phyloP scores from a whole-genome alignment of 2,329 filamentous ascomycete genomes.

The Talaromyces rugulosus region DNA sequence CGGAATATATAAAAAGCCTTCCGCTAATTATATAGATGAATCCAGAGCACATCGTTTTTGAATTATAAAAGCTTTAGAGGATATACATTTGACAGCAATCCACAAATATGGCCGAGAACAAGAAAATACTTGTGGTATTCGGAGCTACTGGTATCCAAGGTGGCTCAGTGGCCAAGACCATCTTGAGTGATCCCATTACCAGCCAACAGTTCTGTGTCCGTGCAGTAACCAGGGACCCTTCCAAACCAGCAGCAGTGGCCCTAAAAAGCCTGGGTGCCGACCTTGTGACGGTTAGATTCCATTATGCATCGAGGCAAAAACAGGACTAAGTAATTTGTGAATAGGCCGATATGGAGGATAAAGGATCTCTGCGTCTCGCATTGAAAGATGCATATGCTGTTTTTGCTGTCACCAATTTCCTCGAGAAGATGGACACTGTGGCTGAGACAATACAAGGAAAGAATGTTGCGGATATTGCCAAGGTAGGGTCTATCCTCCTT shows the following conservation, averaged over 20 bases:
- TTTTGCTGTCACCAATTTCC: slow-evolving; percentile 44
- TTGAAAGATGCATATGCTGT: slow-evolving; percentile 47
- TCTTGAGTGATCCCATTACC: slow-evolving; percentile 43
- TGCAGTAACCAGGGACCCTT: slow-evolving; percentile 51
- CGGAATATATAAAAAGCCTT: too few species aligned
- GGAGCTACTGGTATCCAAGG: slow-evolving; percentile 60
- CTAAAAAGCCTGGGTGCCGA: slow-evolving; percentile 48
- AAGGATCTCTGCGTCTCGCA: slow-evolving; percentile 41
- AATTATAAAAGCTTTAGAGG: too few species aligned
- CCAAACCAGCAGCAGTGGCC: slow-evolving; percentile 41
- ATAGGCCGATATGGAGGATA: slow-evolving; percentile 49
- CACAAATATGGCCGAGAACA: slow-evolving; percentile 7
- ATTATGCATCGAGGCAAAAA: not conserved
- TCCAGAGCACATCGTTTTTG: too few species aligned
- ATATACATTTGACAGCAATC: too few species aligned
- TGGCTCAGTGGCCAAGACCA: slow-evolving; percentile 47
- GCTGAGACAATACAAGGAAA: slow-evolving; percentile 23
- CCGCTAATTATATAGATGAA: too few species aligned
- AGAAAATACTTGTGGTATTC: slow-evolving; percentile 47
- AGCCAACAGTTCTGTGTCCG: slow-evolving; percentile 49
- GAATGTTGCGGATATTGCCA: slow-evolving; percentile 26
- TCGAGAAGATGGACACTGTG: slow-evolving; percentile 23
- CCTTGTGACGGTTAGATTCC: slow-evolving; percentile 36
- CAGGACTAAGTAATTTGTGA: slow-evolving; percentile 16
- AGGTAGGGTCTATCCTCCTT: slow-evolving; percentile 15